Evolutionary conservation across 768 basidiomycete genomes (phyloP).

Genomic region (Boletus sp.): DNA sequence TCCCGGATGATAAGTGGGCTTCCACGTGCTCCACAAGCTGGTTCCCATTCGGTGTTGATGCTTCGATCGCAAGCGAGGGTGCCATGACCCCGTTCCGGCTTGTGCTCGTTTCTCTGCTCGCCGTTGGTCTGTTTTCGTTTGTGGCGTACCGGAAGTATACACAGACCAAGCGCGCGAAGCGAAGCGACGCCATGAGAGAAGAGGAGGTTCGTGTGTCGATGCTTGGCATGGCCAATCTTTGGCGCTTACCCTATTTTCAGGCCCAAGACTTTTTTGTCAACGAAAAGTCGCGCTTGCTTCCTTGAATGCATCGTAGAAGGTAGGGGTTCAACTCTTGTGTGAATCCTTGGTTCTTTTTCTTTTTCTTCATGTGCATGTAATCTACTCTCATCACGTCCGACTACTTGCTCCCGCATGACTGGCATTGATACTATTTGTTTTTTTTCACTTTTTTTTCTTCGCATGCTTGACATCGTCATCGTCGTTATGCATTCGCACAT

Average conservation of each 20-base stretch:
- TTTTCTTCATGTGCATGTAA: not conserved
- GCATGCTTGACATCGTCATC: not conserved
- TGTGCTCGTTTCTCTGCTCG: constrained; percentile 6
- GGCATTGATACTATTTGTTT: constrained; percentile 1
- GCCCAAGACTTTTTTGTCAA: constrained; percentile 5
- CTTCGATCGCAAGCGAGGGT: not conserved
- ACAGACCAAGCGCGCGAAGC: constrained; percentile 11
- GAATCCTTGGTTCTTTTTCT: not conserved
- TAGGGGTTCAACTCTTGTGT: not conserved
- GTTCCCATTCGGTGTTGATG: constrained; percentile 19
- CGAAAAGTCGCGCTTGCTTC: constrained; percentile 27
- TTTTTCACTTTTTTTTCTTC: not conserved
- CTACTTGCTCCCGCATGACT: constrained; percentile 1
- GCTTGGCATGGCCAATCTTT: not conserved
- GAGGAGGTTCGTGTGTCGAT: constrained; percentile 10
- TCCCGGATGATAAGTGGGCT: constrained; percentile 40
- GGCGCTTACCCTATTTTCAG: not conserved
- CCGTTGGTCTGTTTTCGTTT: constrained; percentile 14
- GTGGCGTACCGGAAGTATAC: constrained; percentile 12
- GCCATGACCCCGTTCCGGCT: not conserved
- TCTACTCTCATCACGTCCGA: not conserved
- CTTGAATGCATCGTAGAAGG: constrained; percentile 9
- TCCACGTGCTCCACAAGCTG: constrained; percentile 36
- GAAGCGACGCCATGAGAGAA: not conserved
- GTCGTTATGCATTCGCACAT: not conserved